Conservation (phyloP, 2,329 filamentous ascomycete species). For the Nigrospora osmanthi region DNA sequence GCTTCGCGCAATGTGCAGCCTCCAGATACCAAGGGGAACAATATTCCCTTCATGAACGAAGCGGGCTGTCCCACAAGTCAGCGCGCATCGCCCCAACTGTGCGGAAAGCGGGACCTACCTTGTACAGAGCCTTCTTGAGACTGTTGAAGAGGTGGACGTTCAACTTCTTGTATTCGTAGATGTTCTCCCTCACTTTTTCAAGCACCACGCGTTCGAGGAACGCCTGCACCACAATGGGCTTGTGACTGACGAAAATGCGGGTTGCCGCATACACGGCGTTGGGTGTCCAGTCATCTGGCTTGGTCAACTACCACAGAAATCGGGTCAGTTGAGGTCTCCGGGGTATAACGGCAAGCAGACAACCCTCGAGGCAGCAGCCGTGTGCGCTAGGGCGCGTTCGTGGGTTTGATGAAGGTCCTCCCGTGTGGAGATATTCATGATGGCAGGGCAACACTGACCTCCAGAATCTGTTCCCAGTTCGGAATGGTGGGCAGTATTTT, state of each 20-base stretch:
- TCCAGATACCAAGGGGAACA: conserved; percentile 80
- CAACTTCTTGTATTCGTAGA: conserved; percentile 87
- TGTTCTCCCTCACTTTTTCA: conserved; percentile 86
- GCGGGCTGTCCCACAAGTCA: conserved; percentile 43
- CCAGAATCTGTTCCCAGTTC: conserved; percentile 61
- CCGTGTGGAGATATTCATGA: no score
- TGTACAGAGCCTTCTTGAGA: conserved; percentile 87
- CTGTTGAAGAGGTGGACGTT: conserved; percentile 94
- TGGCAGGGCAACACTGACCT: no score
- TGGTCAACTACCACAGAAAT: no score
- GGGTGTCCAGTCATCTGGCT: conserved; percentile 41
- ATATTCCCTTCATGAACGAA: conserved; percentile 92
- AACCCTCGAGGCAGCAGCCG: no score
- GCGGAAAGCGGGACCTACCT: conserved; percentile 23
- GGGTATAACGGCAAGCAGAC: no score
- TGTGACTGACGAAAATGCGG: conserved; percentile 82
- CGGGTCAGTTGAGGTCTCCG: no score
- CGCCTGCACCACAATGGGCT: conserved; percentile 69
- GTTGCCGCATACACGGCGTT: conserved; percentile 85
- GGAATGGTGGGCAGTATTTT: conserved; percentile 91
- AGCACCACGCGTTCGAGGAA: conserved; percentile 85
- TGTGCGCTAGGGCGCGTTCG: no score
- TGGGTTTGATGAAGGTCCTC: no score
- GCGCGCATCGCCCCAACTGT: neutral
- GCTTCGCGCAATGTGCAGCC: conserved; percentile 89